These are phyloP conservation scores for Mucor lusitanicus DNA, from an alignment of 371 early-diverging fungal species.

Conservation along the genomic window DNA sequence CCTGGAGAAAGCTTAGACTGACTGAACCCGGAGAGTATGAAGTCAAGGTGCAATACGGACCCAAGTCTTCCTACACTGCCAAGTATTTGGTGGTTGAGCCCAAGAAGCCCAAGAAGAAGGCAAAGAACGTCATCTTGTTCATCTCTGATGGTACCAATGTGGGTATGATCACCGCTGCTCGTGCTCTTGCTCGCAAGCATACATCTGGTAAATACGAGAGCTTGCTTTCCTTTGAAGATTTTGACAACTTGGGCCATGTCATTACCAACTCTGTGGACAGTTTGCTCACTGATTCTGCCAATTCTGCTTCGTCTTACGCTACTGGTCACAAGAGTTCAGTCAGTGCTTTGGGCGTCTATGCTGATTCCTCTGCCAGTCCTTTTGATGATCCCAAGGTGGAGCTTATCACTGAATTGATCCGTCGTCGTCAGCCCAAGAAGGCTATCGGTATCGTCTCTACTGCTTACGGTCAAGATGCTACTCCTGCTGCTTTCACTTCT, in stretches of 20 bases:
- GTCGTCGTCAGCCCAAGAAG: conserved; percentile 68
- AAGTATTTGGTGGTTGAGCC: conserved; percentile 44
- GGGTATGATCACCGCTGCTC: conserved; percentile 65
- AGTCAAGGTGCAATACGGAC: conserved; percentile 42
- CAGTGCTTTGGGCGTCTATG: conserved; percentile 68
- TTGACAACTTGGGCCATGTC: conserved; percentile 68
- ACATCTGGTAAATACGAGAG: conserved; percentile 61
- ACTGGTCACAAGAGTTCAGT: conserved; percentile 69
- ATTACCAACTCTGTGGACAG: conserved; percentile 73
- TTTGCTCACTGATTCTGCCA: conserved; percentile 77
- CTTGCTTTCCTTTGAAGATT: conserved; percentile 63
- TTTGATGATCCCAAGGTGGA: conserved; percentile 70
- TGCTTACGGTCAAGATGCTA: conserved; percentile 71
- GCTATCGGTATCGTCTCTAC: conserved; percentile 77
- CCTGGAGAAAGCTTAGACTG: conserved; percentile 60
- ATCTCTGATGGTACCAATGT: conserved; percentile 76
- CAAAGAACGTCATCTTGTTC: conserved; percentile 74
- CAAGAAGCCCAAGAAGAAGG: conserved; percentile 58
- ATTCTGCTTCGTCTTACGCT: conserved; percentile 72
- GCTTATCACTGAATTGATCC: conserved; percentile 67
- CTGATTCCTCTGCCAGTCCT: conserved; percentile 53
- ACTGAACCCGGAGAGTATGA: conserved; percentile 61
- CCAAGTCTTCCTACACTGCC: conserved; percentile 37
- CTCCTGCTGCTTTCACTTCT: conserved; percentile 69
- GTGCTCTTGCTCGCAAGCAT: conserved; percentile 57